Evolutionary conservation across 345 rosid species (phyloP).

Genomic region (Pelargonium nanum): DNA sequence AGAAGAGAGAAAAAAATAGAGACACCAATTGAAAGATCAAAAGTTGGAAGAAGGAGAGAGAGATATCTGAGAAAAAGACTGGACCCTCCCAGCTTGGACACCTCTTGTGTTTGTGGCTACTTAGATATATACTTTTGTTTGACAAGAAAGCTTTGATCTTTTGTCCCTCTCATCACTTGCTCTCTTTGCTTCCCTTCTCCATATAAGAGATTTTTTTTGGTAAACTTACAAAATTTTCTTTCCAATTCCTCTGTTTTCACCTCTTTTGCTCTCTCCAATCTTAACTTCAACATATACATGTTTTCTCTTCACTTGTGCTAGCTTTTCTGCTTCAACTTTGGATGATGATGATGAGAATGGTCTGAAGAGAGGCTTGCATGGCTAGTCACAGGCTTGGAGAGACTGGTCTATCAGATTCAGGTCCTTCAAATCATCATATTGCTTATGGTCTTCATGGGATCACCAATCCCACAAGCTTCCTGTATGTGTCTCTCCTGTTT

Average conservation of each 20-base stretch:
- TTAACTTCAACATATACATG: neutral
- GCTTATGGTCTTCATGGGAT: constrained; percentile 69
- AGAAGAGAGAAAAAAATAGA: constrained; percentile 23
- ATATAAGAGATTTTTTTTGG: constrained; percentile 5
- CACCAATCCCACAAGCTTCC: constrained; percentile 50
- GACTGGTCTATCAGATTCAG: constrained; percentile 54
- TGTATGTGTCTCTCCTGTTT: constrained; percentile 26
- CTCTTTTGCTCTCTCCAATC: constrained; percentile 7
- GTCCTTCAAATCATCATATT: constrained; percentile 54
- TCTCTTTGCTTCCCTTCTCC: neutral
- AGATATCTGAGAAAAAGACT: constrained; percentile 34
- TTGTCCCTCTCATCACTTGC: constrained; percentile 11
- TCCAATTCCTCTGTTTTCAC: constrained; percentile 22
- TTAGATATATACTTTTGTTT: constrained; percentile 22
- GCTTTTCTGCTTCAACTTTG: neutral
- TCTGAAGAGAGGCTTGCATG: constrained; percentile 35
- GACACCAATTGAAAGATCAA: constrained; percentile 24
- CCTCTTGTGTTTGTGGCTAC: constrained; percentile 18
- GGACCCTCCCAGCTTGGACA: too few species aligned
- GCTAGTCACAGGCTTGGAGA: constrained; percentile 69
- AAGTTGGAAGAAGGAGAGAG: constrained; percentile 11
- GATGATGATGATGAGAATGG: constrained; percentile 16
- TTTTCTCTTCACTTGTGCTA: constrained; percentile 6
- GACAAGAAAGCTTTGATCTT: constrained; percentile 44
- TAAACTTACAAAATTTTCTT: constrained; percentile 14